These are phyloP conservation scores for Myriangium duriaei DNA, from an alignment of 2,329 filamentous ascomycete species.

Conservation along the genomic window DNA sequence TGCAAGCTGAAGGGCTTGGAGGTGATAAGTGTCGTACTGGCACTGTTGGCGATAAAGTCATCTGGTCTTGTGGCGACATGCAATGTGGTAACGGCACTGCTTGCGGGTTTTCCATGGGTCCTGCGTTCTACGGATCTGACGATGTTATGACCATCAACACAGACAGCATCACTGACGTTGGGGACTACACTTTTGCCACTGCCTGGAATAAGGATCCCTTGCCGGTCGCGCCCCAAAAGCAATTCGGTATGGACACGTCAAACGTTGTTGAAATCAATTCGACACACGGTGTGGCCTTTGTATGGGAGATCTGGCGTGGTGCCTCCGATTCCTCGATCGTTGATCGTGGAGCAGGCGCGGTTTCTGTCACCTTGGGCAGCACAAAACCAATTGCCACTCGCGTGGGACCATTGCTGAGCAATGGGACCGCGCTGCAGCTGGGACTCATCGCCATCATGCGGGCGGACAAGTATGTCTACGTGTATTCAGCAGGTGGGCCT, in stretches of 20 bases:
- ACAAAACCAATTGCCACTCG: conserved; percentile 9
- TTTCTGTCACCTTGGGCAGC: conserved; percentile 4
- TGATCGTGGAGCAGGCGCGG: conserved; percentile 7
- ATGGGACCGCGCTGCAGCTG: not conserved
- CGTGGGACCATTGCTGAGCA: conserved; percentile 7
- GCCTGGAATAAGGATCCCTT: conserved; percentile 7
- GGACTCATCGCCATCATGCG: conserved; percentile 4
- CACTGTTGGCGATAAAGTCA: conserved; percentile 3
- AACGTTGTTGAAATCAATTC: conserved; percentile 6
- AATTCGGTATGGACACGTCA: conserved; percentile 9
- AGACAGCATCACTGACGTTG: not conserved
- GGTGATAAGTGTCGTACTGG: conserved; percentile 10
- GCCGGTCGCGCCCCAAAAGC: conserved; percentile 4
- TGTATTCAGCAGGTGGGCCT: conserved; percentile 5
- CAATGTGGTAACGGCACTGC: not conserved
- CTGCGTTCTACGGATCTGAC: conserved; percentile 9
- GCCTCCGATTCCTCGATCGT: conserved; percentile 1
- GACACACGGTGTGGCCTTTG: conserved; percentile 7
- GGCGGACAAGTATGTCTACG: conserved; percentile 7
- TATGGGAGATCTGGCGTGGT: conserved; percentile 9
- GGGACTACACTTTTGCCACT: not conserved
- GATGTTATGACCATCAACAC: conserved; percentile 7
- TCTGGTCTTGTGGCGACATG: conserved; percentile 11
- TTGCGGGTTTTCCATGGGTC: conserved; percentile 8
- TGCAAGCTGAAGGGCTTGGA: not conserved